Conservation (phyloP, 805 yeast genomes). For the Myxozyma sirexii region DNA sequence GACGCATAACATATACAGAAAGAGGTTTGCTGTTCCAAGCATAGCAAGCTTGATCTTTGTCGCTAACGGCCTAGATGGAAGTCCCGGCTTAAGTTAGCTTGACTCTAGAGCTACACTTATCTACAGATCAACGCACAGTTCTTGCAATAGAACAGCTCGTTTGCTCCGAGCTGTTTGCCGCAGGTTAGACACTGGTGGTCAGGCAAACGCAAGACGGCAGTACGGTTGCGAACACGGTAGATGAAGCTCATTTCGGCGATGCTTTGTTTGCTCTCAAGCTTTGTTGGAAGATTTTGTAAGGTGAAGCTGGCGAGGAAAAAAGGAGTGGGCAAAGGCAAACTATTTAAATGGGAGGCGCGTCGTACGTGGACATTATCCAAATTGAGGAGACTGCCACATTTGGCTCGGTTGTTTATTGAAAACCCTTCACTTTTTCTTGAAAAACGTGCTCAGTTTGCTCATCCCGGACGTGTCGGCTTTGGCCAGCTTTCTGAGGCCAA, state of each 20-base stretch:
- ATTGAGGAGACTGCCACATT: not conserved
- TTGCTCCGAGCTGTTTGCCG: slow-evolving; percentile 13
- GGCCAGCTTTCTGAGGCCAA: slow-evolving; percentile 27
- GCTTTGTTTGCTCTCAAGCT: too few relatives aligned
- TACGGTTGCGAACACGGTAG: not conserved
- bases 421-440: slow-evolving; percentile 34
- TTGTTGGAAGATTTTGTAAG: too few relatives aligned
- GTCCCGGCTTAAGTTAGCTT: too few relatives aligned
- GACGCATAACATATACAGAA: too few relatives aligned
- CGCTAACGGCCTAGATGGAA: too few relatives aligned
- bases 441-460: slow-evolving; percentile 42
- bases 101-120: too few relatives aligned
- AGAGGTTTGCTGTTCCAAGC: too few relatives aligned
- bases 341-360: too few relatives aligned
- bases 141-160: slow-evolving; percentile 15
- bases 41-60: too few relatives aligned
- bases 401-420: too few relatives aligned
- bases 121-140: not conserved
- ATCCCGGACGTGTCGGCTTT: slow-evolving; percentile 36
- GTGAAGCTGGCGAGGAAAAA: too few relatives aligned
- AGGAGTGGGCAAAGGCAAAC: too few relatives aligned
- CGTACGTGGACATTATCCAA: not conserved
- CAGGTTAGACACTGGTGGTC: slow-evolving; percentile 12
- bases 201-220: slow-evolving; percentile 10
- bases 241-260: not conserved